Percentiles rank a stretch among this genome's conserved stretches.
Evolutionary conservation across 2,329 filamentous ascomycete genomes (phyloP).

Genomic region (Whalleya microplaca): DNA sequence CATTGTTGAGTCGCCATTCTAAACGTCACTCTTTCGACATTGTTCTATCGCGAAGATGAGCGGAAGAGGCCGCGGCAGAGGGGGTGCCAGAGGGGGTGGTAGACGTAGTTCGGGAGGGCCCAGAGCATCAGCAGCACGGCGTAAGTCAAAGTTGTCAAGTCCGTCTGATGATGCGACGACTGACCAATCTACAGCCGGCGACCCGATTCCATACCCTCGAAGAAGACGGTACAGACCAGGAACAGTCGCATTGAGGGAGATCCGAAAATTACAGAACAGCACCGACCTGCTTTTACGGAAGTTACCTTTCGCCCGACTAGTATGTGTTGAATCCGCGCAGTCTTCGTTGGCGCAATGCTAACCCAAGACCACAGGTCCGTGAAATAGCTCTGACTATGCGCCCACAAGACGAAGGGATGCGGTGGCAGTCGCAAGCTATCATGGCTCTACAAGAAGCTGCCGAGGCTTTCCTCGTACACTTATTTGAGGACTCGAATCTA

Average conservation of each 20-base stretch:
- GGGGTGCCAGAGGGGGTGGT: slow-evolving; percentile 11
- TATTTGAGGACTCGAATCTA: slow-evolving; percentile 96
- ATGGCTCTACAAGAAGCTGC: slow-evolving; percentile 91
- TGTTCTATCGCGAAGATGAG: slow-evolving; percentile 6
- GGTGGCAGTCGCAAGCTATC: slow-evolving; percentile 97
- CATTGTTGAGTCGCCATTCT: neutral
- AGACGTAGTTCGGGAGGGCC: slow-evolving; percentile 2
- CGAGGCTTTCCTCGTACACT: slow-evolving; percentile 93
- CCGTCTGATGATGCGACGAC: slow-evolving; percentile 4
- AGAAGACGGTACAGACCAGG: slow-evolving; percentile 74
- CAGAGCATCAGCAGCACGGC: slow-evolving; percentile 26
- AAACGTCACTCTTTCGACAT: neutral
- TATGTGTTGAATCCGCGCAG: slow-evolving; percentile 39
- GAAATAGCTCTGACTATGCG: slow-evolving; percentile 73
- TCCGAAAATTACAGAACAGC: slow-evolving; percentile 85
- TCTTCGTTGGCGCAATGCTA: slow-evolving; percentile 6
- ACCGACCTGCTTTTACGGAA: slow-evolving; percentile 86
- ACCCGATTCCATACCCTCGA: slow-evolving; percentile 67
- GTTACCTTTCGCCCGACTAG: slow-evolving; percentile 78
- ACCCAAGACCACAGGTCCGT: slow-evolving; percentile 53
- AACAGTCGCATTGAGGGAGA: slow-evolving; percentile 88
- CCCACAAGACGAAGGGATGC: slow-evolving; percentile 68
- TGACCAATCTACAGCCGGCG: slow-evolving; percentile 62
- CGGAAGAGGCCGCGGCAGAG: slow-evolving; percentile 15
- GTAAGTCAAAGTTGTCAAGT: slow-evolving; percentile 42